Conservation (phyloP, 495 filamentous ascomycete species). For the Hyaloscypha finlandica region DNA sequence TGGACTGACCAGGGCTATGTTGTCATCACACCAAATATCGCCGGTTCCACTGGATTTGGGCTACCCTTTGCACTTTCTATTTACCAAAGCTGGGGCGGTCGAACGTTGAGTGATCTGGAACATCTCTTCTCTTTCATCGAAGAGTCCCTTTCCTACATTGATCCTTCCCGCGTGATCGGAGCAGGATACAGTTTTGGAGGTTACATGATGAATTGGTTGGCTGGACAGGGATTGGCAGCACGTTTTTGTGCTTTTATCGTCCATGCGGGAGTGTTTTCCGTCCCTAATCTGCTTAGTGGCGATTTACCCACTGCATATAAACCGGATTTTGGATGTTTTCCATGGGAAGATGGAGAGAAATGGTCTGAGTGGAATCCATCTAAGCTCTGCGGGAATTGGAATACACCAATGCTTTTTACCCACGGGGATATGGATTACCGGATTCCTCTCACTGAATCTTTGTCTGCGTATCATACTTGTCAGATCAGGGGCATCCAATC, state of each 20-base stretch:
- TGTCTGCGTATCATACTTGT: too few species aligned
- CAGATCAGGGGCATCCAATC: too few species aligned
- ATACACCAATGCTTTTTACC: constrained; percentile 74
- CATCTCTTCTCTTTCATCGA: constrained; percentile 74
- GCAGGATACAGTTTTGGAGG: constrained; percentile 82
- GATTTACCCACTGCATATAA: constrained; percentile 83
- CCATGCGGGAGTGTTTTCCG: constrained; percentile 83
- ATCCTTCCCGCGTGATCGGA: constrained; percentile 71
- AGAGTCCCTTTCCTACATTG: constrained; percentile 69
- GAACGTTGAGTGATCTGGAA: constrained; percentile 77
- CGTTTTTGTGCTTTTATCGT: constrained; percentile 89
- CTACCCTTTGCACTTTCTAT: constrained; percentile 76
- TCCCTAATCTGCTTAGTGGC: constrained; percentile 76
- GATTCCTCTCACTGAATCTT: constrained; percentile 75
- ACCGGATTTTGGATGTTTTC: constrained; percentile 73
- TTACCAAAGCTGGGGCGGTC: constrained; percentile 72
- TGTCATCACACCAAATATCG: constrained; percentile 82
- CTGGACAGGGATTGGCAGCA: constrained; percentile 65
- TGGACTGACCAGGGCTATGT: constrained; percentile 92
- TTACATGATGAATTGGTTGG: constrained; percentile 84
- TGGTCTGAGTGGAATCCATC: constrained; percentile 86
- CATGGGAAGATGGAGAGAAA: constrained; percentile 69
- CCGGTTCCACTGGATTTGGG: constrained; percentile 82
- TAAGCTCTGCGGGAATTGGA: constrained; percentile 64
- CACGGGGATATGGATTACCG: constrained; percentile 92